Base-by-base conservation (phyloP, 495 filamentous ascomycete genomes). In the Hypoxylon perforatum region DNA sequence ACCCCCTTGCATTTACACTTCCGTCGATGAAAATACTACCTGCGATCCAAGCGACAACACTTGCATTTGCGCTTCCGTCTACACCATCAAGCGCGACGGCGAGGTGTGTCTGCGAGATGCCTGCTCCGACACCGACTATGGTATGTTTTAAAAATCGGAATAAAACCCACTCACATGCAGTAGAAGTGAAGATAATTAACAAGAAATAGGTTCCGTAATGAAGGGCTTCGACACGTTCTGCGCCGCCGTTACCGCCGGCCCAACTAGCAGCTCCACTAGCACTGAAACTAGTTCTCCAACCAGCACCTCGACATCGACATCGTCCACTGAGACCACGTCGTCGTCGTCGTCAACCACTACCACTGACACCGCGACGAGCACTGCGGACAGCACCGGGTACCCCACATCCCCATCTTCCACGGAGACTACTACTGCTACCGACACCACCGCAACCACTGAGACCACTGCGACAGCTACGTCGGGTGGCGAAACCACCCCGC, bases 41-140 rank as follows among this genome's bases (percentile, higher is more conserved):
- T 83, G 81, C 71, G 60, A 33, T 18, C 23, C 36, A 23, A 65
- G 59, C 53, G 81, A 84, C 74, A 76, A 74, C 65, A 42, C 65
- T 39, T 84, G 82, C 73, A 75, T 80, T 63, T 85, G 82, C 74
- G 51, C 50, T 47, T 33, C 71, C 19, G 64, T 70, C 23, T 75
- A 75, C 58, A 70, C 72, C 17, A 47, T 75, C 50, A 72, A 71
- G 65, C 72, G 72, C 2, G 70, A 75, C 41, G 72, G 72, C 36
- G 72, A 75, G 61, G 63, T 63, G 22, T 75, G 72, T 48, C 66
- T 75, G 44, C 72, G 72, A 14, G 28, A 50, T 14, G 66, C 51
- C 30, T 75, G 72, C 61, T 68, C 63, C 23, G 42, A 19, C 14
- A 25, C 49, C 46, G 72, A 75, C 61, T 75, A 75, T 30, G 72